Conservation (phyloP, 129 eudicot species). For the Erigeron canadensis region DNA sequence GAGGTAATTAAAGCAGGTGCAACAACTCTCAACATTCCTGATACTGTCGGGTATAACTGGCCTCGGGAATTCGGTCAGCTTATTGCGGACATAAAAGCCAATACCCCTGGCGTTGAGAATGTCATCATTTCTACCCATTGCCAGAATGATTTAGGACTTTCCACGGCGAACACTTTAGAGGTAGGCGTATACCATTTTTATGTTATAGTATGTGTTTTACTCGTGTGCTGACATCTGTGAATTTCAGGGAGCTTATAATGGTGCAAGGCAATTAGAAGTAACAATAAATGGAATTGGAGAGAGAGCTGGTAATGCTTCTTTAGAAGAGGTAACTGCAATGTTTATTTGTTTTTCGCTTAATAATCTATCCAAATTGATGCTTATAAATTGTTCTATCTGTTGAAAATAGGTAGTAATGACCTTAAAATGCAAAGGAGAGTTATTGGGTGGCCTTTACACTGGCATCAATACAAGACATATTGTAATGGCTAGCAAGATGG, state of each 20-base stretch:
- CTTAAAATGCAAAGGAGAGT: constrained; percentile 27
- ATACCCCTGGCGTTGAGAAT: constrained; percentile 31
- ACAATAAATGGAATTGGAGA: constrained; percentile 39
- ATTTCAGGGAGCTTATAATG: constrained; percentile 25
- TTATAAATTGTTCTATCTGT: background rate
- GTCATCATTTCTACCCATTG: constrained; percentile 37
- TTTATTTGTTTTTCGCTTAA: background rate
- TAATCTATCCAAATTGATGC: background rate
- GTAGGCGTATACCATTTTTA: constrained; percentile 23
- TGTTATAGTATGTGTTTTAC: background rate
- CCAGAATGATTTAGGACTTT: constrained; percentile 38
- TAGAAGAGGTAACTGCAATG: constrained; percentile 29
- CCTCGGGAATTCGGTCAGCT: constrained; percentile 33
- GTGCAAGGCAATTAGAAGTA: constrained; percentile 34
- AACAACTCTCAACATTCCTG: constrained; percentile 13
- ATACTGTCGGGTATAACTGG: constrained; percentile 16
- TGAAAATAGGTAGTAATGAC: constrained; percentile 28
- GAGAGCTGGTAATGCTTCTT: constrained; percentile 40
- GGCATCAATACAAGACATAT: constrained; percentile 29
- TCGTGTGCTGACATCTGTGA: constrained; percentile 8
- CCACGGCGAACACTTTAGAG: constrained; percentile 38
- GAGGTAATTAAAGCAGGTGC: constrained; percentile 19
- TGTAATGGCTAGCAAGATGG: constrained; percentile 28
- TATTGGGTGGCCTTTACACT: constrained; percentile 29
- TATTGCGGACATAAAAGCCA: constrained; percentile 30